phyloP scores from a whole-genome alignment of 1,284 basidiomycete species.

The Irpex lacteus region DNA sequence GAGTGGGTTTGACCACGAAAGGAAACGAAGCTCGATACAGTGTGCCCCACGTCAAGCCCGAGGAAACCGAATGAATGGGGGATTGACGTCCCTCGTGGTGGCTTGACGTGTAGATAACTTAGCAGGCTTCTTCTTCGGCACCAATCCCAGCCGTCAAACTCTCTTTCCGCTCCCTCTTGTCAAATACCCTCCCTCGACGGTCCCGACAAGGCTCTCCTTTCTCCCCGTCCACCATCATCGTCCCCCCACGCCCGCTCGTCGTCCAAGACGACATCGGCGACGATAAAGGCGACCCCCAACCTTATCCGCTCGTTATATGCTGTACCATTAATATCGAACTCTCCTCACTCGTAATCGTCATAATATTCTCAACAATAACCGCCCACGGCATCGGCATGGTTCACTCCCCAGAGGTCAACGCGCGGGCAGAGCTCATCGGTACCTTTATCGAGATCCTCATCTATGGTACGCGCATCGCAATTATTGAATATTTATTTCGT shows the following conservation, averaged over 20 bases:
- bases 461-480: slow-evolving; percentile 6
- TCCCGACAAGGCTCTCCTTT: neutral
- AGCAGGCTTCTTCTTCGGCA: neutral
- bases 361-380: neutral
- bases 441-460: slow-evolving; percentile 9
- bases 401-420: neutral
- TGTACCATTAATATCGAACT: neutral
- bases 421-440: slow-evolving; percentile 11
- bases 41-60: neutral
- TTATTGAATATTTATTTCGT: neutral
- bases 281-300: neutral
- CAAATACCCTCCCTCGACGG: neutral
- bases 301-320: neutral
- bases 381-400: neutral
- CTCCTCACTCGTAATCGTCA: neutral
- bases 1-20: neutral
- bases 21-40: neutral
- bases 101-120: neutral
- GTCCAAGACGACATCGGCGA: neutral
- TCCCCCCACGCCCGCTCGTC: neutral
- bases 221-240: neutral
- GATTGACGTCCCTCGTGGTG: neutral
- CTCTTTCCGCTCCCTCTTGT: neutral
- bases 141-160: neutral
- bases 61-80: neutral